Base-by-base conservation (phyloP, 2,329 filamentous ascomycete species). In the Diaporthe longicolla region DNA sequence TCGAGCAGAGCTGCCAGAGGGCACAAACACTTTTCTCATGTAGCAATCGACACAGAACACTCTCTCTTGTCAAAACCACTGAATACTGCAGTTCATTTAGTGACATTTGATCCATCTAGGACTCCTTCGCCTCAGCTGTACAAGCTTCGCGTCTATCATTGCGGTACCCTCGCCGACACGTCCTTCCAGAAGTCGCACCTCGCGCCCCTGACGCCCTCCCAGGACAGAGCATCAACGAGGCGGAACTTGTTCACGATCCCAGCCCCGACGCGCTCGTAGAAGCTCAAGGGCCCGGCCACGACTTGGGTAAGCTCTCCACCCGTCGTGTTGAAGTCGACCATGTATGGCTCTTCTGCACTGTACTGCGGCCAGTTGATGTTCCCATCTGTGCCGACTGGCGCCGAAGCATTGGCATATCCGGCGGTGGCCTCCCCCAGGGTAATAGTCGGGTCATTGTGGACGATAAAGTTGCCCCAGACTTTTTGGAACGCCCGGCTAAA, bases 311-410 rank as follows among this genome's bases (percentile, higher is more conserved):
- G 61, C 3, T 72, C 52, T 4, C 84, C 84, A 1, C 85, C 85
- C 0, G 85, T 86, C 21, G 83, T 83, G 71, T 87, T 87, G 45
- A 87, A 77, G 76, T 86, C 82, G 77, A 87, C 81, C 78, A 84
- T 82, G 24, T 80, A 80, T 1, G 84, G 83, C 6, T 80, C 74
- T 32, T 77, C 58, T 9, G 76, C 0, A 2, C 54, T 61, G 45
- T 61, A 71, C 29, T 24, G 54, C 5, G 69, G 69, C 69, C 69
- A 71, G 13, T 48, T 19, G 26, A 71, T 61, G 2, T 45, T 50
- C 8, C 57, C 57, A 48, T 37, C 15, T 11, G 54, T 9, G n/a
- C 54, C 69, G 2, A 24, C 13, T 1, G 69, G 69, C 21, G 32
- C 69, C 6, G 69, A 61, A 9, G 69, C 69, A 45, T 71, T 71